Percentiles rank a stretch among this genome's conserved stretches.
Evolutionary conservation across 2,329 filamentous ascomycete genomes (phyloP).

Genomic region (Nemania abortiva): DNA sequence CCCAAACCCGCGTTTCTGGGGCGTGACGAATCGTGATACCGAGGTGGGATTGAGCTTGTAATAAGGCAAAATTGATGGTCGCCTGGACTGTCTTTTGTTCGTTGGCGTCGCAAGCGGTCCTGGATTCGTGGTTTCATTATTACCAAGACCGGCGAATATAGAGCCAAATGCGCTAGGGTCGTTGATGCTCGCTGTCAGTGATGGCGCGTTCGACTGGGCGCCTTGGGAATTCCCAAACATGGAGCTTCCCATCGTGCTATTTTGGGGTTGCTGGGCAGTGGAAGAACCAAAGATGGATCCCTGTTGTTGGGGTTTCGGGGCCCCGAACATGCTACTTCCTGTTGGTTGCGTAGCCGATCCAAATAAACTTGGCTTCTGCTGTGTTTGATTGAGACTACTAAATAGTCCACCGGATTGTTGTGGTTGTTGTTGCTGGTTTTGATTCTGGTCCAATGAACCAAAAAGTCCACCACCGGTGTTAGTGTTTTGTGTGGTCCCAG

Average conservation of each 20-base stretch:
- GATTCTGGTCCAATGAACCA: slow-evolving; percentile 56
- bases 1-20: slow-evolving; percentile 87
- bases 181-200: slow-evolving; percentile 81
- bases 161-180: slow-evolving; percentile 93
- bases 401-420: slow-evolving; percentile 61
- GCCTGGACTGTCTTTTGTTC: slow-evolving; percentile 78
- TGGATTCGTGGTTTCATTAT: slow-evolving; percentile 74
- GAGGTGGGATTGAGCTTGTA: slow-evolving; percentile 88
- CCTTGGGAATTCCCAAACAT: slow-evolving; percentile 69
- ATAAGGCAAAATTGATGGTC: slow-evolving; percentile 83
- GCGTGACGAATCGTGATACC: slow-evolving; percentile 82
- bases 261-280: slow-evolving; percentile 63
- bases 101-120: slow-evolving; percentile 94
- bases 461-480: slow-evolving; percentile 64
- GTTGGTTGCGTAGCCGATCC: slow-evolving; percentile 58
- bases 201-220: slow-evolving; percentile 66
- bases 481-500: slow-evolving; percentile 53
- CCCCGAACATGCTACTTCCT: slow-evolving; percentile 67
- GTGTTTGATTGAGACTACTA: slow-evolving; percentile 62
- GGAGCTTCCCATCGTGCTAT: slow-evolving; percentile 62
- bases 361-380: slow-evolving; percentile 69
- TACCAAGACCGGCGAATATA: slow-evolving; percentile 80
- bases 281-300: slow-evolving; percentile 61
- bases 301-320: slow-evolving; percentile 60
- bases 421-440: slow-evolving; percentile 55